These are phyloP conservation scores for Trametes villosa DNA, from an alignment of 768 basidiomycete genomes.

Conservation along the genomic window DNA sequence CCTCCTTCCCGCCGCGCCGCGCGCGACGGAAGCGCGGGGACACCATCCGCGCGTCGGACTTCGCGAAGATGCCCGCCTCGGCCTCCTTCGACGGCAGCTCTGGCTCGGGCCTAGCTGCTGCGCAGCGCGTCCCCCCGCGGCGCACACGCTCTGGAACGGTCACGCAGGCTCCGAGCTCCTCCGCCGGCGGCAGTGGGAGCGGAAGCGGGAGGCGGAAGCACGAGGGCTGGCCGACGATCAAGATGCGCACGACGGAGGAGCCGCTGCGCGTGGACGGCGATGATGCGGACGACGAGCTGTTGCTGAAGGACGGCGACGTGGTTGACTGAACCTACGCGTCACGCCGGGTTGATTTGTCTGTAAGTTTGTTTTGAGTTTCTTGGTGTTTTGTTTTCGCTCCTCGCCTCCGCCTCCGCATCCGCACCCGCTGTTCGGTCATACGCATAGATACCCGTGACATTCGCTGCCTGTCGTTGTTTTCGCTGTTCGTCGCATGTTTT, in stretches of 20 bases:
- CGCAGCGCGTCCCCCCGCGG: slow-evolving; percentile 27
- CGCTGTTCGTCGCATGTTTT: background rate
- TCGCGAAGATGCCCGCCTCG: slow-evolving; percentile 24
- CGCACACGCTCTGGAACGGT: slow-evolving; percentile 57
- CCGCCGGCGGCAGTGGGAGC: too few species aligned
- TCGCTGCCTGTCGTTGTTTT: too few species aligned
- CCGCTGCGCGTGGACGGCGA: slow-evolving; percentile 26
- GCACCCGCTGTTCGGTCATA: too few species aligned
- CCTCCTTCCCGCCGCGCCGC: background rate
- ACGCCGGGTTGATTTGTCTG: background rate
- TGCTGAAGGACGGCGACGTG: slow-evolving; percentile 26
- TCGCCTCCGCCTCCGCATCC: too few species aligned
- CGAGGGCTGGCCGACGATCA: slow-evolving; percentile 28
- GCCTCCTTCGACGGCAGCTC: slow-evolving; percentile 5
- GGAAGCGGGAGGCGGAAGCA: slow-evolving; percentile 14
- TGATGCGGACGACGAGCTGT: slow-evolving; percentile 32
- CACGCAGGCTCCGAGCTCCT: slow-evolving; percentile 27
- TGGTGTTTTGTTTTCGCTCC: background rate
- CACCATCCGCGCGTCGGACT: slow-evolving; percentile 57
- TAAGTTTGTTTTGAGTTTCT: background rate
- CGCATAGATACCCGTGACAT: too few species aligned
- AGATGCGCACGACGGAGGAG: slow-evolving; percentile 30
- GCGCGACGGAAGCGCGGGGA: slow-evolving; percentile 43
- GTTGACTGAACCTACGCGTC: background rate
- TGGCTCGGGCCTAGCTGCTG: background rate